Evolutionary conservation across 192 early-diverging fungal species (phyloP).

Genomic region (Gigaspora rosea): DNA sequence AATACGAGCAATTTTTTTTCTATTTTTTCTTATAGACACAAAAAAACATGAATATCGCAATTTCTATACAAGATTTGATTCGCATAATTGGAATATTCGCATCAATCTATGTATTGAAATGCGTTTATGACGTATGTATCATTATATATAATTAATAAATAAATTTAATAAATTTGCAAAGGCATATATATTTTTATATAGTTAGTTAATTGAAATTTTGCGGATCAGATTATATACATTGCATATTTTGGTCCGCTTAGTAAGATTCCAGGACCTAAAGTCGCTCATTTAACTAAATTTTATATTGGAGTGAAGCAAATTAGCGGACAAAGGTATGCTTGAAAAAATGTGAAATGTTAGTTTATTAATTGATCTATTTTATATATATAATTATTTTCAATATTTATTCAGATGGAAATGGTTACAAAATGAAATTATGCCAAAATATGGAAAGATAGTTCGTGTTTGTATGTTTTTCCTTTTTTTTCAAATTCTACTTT

Average conservation of each 20-base stretch:
- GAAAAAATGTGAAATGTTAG: background rate
- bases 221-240: background rate
- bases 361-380: background rate
- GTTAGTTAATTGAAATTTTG: background rate
- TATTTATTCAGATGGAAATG: slow-evolving; percentile 1
- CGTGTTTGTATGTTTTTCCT: slow-evolving; percentile 21
- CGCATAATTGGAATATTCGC: too few relatives aligned
- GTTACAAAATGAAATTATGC: background rate
- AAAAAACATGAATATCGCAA: too few relatives aligned
- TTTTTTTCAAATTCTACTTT: background rate
- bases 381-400: background rate
- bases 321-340: background rate
- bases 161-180: too few relatives aligned
- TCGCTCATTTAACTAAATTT: background rate
- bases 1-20: too few relatives aligned
- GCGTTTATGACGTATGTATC: too few relatives aligned
- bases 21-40: too few relatives aligned
- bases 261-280: slow-evolving; percentile 34
- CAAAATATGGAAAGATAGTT: slow-evolving; percentile 38
- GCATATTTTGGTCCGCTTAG: slow-evolving; percentile 36
- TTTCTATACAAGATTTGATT: too few relatives aligned
- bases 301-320: background rate
- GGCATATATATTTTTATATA: too few relatives aligned
- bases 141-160: too few relatives aligned
- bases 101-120: too few relatives aligned